Base-by-base conservation (phyloP, 2,329 filamentous ascomycete species). In the Botrytis fabae region DNA sequence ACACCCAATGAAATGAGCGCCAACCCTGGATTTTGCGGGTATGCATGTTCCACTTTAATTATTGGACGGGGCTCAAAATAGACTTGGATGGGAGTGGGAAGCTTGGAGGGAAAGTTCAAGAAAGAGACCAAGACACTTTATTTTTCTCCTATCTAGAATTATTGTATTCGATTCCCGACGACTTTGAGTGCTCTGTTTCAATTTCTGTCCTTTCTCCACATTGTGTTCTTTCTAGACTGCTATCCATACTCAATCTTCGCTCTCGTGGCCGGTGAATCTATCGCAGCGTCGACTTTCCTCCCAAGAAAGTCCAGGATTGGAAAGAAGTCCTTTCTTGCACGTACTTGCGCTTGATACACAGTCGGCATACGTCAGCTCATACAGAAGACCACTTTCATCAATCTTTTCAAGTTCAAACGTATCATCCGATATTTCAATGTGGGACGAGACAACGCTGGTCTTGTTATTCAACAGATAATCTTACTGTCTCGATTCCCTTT, bases 331-430 rank as follows among this genome's bases (percentile, higher is more conserved):
- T 64, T 28, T 42, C 10, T 42, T 42, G 46, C 28, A 48, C 64
- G 22, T 54, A 38, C 35, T n/a, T 54, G 22, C 66, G 25, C 46
- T 60, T 35, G 66, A 46, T 61, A 42, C n/a, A 40, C 51, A 44
- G 14, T 9, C 22, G 8, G 28, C 28, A 35, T 35, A 69, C 38
- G 66, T 65, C 69, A 71, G 69, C 69, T 65, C 69, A 71, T 46
- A 8, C 14, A 61, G 20, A 28, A 51, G 46, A 64, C 44, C 64
- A 57, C 59, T 54, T 40, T 63, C 42, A 44, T 38, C 46, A 59
- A 40, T 59, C 38, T 32, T 51, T 25, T 54, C 22, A n/a, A 28
- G 35, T 42, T 12, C 22, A 51, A 32, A 64, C 7, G 20, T 18
- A 62, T 22, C 20, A 40, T n/a, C 40, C 35, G 14, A 22, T 54